These are phyloP conservation scores for Hibiscus mutabilis DNA, from an alignment of 345 rosid species.

Conservation along the genomic window DNA sequence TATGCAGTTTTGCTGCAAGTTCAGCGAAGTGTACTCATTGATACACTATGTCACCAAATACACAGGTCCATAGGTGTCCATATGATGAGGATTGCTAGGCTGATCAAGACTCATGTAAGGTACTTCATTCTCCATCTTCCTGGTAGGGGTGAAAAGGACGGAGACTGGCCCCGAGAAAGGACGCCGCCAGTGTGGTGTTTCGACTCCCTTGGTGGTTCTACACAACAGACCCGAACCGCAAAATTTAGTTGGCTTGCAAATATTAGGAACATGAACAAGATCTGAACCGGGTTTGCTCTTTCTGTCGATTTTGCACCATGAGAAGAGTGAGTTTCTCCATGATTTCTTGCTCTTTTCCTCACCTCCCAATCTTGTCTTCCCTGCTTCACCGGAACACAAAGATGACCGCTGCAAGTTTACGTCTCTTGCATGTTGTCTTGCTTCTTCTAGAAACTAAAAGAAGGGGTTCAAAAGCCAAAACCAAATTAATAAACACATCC, in stretches of 20 bases:
- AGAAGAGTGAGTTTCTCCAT: conserved; percentile 41
- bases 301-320: conserved; percentile 46
- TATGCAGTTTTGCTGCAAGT: too few species aligned
- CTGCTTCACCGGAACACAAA: conserved; percentile 13
- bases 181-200: conserved; percentile 16
- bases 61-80: conserved; percentile 41
- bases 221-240: conserved; percentile 41
- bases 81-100: conserved; percentile 19
- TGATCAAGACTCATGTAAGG: conserved; percentile 36
- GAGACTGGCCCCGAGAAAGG: conserved; percentile 38
- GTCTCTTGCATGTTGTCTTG: conserved; percentile 34
- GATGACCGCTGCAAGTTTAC: conserved; percentile 12
- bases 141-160: conserved; percentile 24
- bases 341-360: conserved; percentile 38
- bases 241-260: conserved; percentile 25
- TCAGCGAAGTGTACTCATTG: too few species aligned
- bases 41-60: conserved; percentile 41
- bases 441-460: conserved; percentile 49
- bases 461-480: too few species aligned
- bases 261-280: conserved; percentile 12
- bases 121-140: conserved; percentile 26
- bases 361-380: conserved; percentile 12
- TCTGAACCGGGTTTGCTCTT: conserved; percentile 23
- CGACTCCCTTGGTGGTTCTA: conserved; percentile 14
- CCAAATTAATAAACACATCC: too few species aligned